These are phyloP conservation scores for Zymoseptoria brevis DNA, from an alignment of 2,329 filamentous ascomycete species.

Conservation along the genomic window DNA sequence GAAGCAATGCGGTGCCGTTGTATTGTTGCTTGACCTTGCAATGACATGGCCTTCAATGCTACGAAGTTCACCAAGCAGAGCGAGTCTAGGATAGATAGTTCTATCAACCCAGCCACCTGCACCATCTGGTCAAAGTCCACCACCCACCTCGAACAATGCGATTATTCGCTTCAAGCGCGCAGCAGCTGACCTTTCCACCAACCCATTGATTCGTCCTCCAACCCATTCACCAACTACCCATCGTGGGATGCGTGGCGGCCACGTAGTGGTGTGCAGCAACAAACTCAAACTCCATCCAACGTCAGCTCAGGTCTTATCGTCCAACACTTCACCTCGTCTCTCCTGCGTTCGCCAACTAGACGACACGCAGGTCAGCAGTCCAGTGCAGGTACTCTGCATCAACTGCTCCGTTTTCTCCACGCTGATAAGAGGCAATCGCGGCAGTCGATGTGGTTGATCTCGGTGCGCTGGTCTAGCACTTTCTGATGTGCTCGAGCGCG, in stretches of 20 bases:
- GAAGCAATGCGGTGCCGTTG: too few relatives aligned
- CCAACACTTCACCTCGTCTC: not conserved
- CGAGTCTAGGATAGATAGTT: too few relatives aligned
- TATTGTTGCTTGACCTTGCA: too few relatives aligned
- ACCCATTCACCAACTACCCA: not conserved
- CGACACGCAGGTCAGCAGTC: not conserved
- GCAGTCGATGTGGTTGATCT: not conserved
- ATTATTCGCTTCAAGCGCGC: not conserved
- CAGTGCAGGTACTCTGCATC: not conserved
- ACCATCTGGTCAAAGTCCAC: not conserved
- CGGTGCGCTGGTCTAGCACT: not conserved
- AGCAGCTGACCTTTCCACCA: not conserved
- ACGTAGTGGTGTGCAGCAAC: not conserved
- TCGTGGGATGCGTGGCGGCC: not conserved
- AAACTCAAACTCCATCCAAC: not conserved
- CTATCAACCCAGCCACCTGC: not conserved
- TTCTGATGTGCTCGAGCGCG: not conserved
- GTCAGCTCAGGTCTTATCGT: not conserved
- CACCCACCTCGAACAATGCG: not conserved
- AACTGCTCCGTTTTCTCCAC: not conserved
- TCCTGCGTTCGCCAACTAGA: not conserved
- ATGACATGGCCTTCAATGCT: too few relatives aligned
- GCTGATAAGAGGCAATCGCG: not conserved
- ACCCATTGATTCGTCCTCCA: not conserved
- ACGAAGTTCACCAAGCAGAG: too few relatives aligned